Base-by-base conservation (phyloP, 768 basidiomycete genomes). In the Aureoboletus auriporus region DNA sequence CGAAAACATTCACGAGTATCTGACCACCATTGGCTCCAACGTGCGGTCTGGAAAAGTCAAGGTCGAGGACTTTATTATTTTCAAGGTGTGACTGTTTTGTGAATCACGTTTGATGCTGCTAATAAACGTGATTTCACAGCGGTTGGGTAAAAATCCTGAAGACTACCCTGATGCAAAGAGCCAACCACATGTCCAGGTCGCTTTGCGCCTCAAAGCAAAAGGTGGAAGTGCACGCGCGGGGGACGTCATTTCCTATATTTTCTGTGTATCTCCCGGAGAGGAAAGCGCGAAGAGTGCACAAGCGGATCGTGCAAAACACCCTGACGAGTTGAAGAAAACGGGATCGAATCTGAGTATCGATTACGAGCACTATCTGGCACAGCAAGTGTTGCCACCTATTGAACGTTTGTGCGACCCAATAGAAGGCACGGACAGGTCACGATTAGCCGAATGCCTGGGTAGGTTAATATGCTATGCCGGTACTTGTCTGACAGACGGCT, bases 171-270 rank as follows among this genome's bases (percentile, higher is more conserved):
- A 98, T 63, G 88, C 82, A 7, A 97, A 97, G 69, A 83, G 75
- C 34, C 94, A 94, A 58, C 96, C 96, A 2, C 96, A 99, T 60
- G 95, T 98, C 1, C 93, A 96, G 60, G 96, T 99, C 14, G 95
- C 94, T 0, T 71, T 96, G 42, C 78, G 89, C 34, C 80, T 95
- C 84, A 94, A 93, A 69, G 75, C 81, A 5, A 87, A 80, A 54
- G 92, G 93, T 29, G 82, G 79, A 6, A 82, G 80, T 10, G 89
- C 92, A 0, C 84, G 85, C 29, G 77, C 76, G 1, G 94, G 96
- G 39, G 94, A 98, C 63, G 95, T 99, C 48, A 90, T 99, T 49
- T 84, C 94, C 0, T 99, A 99, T 65, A 77, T 98, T 34, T 97
- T 99, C 66, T 98, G 95, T 62, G 58, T 88, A 2, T 75, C 79